Evolutionary conservation across 2,329 filamentous ascomycete species (phyloP).

Genomic region (Penicillium sp.): DNA sequence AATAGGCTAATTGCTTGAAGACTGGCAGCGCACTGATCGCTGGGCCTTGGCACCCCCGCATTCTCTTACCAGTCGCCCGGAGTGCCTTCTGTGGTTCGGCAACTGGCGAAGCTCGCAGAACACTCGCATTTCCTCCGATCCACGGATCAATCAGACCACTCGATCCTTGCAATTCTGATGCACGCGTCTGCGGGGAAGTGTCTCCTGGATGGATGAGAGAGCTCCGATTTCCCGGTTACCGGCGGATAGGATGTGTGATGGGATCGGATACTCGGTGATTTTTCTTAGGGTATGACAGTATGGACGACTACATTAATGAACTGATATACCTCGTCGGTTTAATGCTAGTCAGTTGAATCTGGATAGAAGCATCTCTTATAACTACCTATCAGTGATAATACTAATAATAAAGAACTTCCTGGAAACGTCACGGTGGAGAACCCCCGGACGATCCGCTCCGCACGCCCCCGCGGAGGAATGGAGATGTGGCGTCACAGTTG

Average conservation of each 20-base stretch:
- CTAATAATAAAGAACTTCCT: not conserved
- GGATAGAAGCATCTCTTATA: not conserved
- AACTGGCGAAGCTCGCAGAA: not conserved
- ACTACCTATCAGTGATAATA: not conserved
- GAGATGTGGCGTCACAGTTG: not conserved
- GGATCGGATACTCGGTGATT: not conserved
- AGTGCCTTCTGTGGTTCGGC: not conserved
- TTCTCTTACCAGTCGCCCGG: not conserved
- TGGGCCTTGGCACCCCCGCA: not conserved
- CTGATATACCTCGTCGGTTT: too few species aligned
- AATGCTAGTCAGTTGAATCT: not conserved
- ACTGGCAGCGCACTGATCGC: not conserved
- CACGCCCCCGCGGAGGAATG: not conserved
- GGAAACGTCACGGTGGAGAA: constrained; percentile 6
- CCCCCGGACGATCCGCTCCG: not conserved
- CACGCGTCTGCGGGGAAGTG: not conserved
- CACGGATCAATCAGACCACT: not conserved
- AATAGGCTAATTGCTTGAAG: too few species aligned
- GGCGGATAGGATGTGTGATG: not conserved
- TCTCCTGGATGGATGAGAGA: too few species aligned
- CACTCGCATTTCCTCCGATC: not conserved
- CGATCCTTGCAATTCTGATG: not conserved
- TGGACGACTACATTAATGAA: not conserved
- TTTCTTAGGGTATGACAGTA: not conserved
- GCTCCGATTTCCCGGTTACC: not conserved